A percentile compares a stretch with the other conserved stretches of the same genome.
Conservation (phyloP, 1,284 basidiomycete genomes). For the Puccinia hordei region DNA sequence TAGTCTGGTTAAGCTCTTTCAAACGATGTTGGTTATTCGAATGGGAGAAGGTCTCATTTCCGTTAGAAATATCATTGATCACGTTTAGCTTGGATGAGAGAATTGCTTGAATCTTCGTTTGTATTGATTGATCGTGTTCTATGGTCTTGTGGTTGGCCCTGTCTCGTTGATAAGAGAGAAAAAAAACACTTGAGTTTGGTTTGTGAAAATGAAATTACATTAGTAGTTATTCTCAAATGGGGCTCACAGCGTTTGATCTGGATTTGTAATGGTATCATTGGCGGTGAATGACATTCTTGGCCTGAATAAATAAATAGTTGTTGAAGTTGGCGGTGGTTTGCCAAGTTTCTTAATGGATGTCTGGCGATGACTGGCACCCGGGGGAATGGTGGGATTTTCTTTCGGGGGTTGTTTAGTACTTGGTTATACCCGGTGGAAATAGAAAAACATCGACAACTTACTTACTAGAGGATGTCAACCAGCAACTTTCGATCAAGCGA, state of each 20-base stretch:
- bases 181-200: neutral
- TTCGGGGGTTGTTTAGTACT: no score
- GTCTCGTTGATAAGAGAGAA: neutral
- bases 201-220: neutral
- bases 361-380: no score
- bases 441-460: neutral
- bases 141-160: neutral
- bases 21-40: slow-evolving; percentile 13
- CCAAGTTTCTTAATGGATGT: no score
- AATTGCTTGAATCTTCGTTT: slow-evolving; percentile 13
- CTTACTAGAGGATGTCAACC: neutral
- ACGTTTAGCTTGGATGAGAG: slow-evolving; percentile 6
- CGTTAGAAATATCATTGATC: neutral
- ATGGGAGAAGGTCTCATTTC: slow-evolving; percentile 9
- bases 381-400: no score
- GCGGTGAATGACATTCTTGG: neutral
- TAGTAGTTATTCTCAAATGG: neutral
- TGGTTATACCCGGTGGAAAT: no score
- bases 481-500: slow-evolving; percentile 17
- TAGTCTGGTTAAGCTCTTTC: slow-evolving; percentile 12
- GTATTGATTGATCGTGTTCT: slow-evolving; percentile 14
- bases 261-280: neutral
- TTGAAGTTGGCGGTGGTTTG: no score
- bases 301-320: no score
- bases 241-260: neutral